These are phyloP conservation scores for Sherardia arvensis DNA, from an alignment of 257 asterid genomes.

Conservation along the genomic window DNA sequence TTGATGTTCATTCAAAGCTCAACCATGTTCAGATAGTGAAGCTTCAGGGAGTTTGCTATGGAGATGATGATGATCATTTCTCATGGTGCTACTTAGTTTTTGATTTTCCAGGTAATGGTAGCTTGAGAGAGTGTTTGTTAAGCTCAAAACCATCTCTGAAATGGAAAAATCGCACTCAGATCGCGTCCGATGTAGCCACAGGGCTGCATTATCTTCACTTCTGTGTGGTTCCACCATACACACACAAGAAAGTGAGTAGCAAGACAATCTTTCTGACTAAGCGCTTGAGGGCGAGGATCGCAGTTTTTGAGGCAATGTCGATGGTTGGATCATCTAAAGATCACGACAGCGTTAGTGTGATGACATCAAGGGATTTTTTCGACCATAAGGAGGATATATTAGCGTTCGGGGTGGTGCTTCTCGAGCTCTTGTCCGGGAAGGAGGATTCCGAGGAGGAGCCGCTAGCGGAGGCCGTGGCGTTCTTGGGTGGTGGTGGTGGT, in stretches of 20 bases:
- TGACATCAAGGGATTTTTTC: slow-evolving; percentile 19
- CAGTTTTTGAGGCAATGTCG: slow-evolving; percentile 23
- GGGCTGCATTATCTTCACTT: slow-evolving; percentile 60
- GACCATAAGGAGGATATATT: slow-evolving; percentile 44
- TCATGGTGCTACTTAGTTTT: slow-evolving; percentile 47
- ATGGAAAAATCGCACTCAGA: slow-evolving; percentile 54
- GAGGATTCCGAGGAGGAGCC: slow-evolving; percentile 33
- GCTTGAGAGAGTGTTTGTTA: slow-evolving; percentile 42
- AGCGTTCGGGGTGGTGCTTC: slow-evolving; percentile 52
- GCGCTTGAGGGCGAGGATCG: slow-evolving; percentile 61
- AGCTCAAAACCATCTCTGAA: slow-evolving; percentile 20
- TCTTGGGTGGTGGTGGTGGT: slow-evolving; percentile 35
- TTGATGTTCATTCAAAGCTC: slow-evolving; percentile 59
- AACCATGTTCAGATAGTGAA: slow-evolving; percentile 64
- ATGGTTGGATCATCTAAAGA: slow-evolving; percentile 19
- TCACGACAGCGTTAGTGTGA: slow-evolving; percentile 15
- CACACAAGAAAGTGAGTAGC: slow-evolving; percentile 31
- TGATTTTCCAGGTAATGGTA: slow-evolving; percentile 51
- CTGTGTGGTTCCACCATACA: slow-evolving; percentile 45
- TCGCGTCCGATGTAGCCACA: slow-evolving; percentile 59
- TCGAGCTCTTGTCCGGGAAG: slow-evolving; percentile 52
- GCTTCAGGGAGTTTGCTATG: slow-evolving; percentile 56
- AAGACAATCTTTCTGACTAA: slow-evolving; percentile 39
- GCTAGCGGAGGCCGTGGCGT: slow-evolving; percentile 31
- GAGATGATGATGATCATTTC: slow-evolving; percentile 19